Conservation (phyloP, 768 basidiomycete genomes). For the Clavulina sp. region DNA sequence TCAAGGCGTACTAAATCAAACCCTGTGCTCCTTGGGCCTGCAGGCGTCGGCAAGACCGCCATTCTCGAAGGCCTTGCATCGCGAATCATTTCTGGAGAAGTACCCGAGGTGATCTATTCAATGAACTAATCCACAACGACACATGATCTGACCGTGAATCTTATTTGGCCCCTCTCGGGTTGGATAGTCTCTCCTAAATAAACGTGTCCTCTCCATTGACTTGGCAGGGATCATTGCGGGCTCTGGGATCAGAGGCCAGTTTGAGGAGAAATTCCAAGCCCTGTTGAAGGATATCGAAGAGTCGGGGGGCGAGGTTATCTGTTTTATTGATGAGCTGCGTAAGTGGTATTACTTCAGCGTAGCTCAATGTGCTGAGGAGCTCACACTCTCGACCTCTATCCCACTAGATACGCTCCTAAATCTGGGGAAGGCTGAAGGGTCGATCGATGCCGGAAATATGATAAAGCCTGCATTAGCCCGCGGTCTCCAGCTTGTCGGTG, state of each 20-base stretch:
- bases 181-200: conserved; percentile 59
- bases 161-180: too few relatives aligned
- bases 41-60: conserved; percentile 87
- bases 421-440: conserved; percentile 80
- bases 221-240: conserved; percentile 73
- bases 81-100: conserved; percentile 73
- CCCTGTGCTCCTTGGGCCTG: conserved; percentile 51
- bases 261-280: conserved; percentile 86
- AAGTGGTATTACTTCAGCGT: conserved; percentile 20
- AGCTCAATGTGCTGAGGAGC: not conserved
- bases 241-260: conserved; percentile 80
- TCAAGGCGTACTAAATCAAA: conserved; percentile 85
- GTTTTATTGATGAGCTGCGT: conserved; percentile 93
- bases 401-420: conserved; percentile 58
- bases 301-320: conserved; percentile 47
- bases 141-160: not conserved
- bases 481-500: conserved; percentile 76
- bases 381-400: not conserved
- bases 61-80: conserved; percentile 81
- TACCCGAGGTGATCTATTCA: conserved; percentile 51
- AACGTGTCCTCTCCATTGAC: conserved; percentile 77
- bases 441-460: conserved; percentile 85
- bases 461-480: conserved; percentile 82
- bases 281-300: conserved; percentile 81
- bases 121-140: not conserved